phyloP scores from a whole-genome alignment of 352 stramenopile genomes.

The Lagenidium sp. region DNA sequence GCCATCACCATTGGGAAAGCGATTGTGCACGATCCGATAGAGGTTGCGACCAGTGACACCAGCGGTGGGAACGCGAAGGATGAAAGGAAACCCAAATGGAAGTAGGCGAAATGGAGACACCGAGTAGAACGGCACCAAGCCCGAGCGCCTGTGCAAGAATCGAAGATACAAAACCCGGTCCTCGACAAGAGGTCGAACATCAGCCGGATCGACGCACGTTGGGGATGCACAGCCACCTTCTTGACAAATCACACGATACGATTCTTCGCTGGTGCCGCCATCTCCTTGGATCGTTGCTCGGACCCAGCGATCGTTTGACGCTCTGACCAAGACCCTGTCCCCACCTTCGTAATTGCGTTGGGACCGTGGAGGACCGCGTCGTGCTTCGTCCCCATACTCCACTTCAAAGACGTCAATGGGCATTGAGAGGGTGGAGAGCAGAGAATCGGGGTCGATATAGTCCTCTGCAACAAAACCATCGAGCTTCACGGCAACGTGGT shows the following conservation, averaged over 20 bases:
- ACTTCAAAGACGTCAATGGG: conserved; percentile 38
- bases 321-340: conserved; percentile 1
- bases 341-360: conserved; percentile 1
- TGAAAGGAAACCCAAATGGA: conserved; percentile 28
- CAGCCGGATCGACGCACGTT: conserved; percentile 1
- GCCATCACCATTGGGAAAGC: conserved; percentile 1
- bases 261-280: neutral
- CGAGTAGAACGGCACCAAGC: conserved; percentile 49
- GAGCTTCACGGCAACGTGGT: conserved; percentile 15
- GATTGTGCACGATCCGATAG: conserved; percentile 16
- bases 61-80: conserved; percentile 12
- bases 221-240: conserved; percentile 1
- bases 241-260: conserved; percentile 5
- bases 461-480: conserved; percentile 19
- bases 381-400: no score
- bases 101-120: conserved; percentile 20
- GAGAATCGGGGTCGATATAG: conserved; percentile 19
- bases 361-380: neutral
- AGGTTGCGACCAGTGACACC: conserved; percentile 20
- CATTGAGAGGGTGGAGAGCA: conserved; percentile 14
- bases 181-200: conserved; percentile 3
- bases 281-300: conserved; percentile 9
- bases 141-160: conserved; percentile 28
- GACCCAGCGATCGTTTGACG: conserved; percentile 17
- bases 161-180: conserved; percentile 24